phyloP scores from a whole-genome alignment of 257 asterid genomes.

The Fraxinus anomala region DNA sequence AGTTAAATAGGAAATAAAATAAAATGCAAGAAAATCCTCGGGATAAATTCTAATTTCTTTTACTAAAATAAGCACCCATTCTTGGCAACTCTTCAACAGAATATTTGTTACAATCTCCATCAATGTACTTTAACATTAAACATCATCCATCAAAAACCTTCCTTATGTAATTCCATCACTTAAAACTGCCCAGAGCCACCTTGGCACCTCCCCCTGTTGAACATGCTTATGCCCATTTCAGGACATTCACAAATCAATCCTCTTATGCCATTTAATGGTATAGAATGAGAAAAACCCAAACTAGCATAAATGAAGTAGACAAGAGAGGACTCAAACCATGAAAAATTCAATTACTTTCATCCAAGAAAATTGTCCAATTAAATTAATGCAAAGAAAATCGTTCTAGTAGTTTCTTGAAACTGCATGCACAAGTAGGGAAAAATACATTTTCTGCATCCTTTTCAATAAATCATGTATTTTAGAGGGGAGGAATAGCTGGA shows the following conservation, averaged over 20 bases:
- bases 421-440: neutral
- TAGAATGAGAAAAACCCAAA: neutral
- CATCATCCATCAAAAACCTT: neutral
- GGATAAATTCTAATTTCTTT: neutral
- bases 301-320: neutral
- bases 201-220: neutral
- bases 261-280: neutral
- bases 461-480: too few species aligned
- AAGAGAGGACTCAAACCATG: neutral
- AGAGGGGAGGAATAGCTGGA: neutral
- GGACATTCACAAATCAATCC: neutral
- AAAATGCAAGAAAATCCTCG: too few species aligned
- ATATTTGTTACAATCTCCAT: neutral
- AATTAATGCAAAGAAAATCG: neutral
- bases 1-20: too few species aligned
- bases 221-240: neutral
- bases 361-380: neutral
- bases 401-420: neutral
- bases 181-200: neutral
- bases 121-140: neutral
- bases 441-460: neutral
- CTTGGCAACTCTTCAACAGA: neutral
- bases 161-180: neutral
- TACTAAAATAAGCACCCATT: neutral
- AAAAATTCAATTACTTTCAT: neutral